Evolutionary conservation across 805 yeast genomes (phyloP).

Genomic region (Cyberlindnera lachancei): DNA sequence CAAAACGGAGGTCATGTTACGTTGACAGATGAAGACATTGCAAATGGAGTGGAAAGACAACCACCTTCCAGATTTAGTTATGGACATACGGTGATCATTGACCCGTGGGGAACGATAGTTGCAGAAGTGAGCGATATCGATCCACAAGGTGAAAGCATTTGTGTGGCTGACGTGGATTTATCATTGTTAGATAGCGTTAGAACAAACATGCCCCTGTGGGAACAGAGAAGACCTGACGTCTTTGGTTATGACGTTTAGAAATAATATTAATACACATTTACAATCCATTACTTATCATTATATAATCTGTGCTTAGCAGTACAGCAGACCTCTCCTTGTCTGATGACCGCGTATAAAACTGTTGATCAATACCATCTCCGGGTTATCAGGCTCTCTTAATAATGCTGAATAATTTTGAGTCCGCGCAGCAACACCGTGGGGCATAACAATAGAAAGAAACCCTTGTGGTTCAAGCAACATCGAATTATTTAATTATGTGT

Average conservation of each 20-base stretch:
- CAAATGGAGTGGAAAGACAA: conserved; percentile 17
- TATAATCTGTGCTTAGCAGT: no score
- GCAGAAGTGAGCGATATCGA: conserved; percentile 46
- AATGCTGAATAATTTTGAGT: no score
- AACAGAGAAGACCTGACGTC: conserved; percentile 62
- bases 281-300: conserved; percentile 64
- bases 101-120: conserved; percentile 83
- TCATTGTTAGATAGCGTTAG: conserved; percentile 44
- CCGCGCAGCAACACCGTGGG: no score
- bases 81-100: conserved; percentile 83
- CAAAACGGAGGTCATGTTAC: conserved; percentile 62
- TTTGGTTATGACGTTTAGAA: conserved; percentile 24
- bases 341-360: no score
- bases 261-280: conserved; percentile 12
- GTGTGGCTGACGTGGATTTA: conserved; percentile 62
- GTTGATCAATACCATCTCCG: no score
- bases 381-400: no score
- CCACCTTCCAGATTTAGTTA: conserved; percentile 52
- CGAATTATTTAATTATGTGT: no score
- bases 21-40: conserved; percentile 28
- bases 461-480: no score
- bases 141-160: conserved; percentile 34
- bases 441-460: no score
- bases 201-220: conserved; percentile 67
- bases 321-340: no score